Evolutionary conservation across 2,329 filamentous ascomycete genomes (phyloP).

Genomic region (Aspergillus jensenii): DNA sequence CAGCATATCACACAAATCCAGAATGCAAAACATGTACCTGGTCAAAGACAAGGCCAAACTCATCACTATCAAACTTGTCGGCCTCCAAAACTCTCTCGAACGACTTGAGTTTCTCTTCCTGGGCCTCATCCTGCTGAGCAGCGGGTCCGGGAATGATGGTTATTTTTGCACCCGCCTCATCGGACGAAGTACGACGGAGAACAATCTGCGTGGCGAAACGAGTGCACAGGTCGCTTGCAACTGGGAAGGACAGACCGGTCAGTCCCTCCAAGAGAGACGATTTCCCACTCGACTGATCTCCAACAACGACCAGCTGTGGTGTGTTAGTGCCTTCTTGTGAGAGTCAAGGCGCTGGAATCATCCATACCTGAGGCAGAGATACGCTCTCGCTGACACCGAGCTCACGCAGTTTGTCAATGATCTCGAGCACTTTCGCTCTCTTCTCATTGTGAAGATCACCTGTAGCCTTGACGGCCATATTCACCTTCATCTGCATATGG

Average conservation of each 20-base stretch:
- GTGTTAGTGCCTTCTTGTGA: not conserved
- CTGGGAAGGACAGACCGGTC: conserved; percentile 30
- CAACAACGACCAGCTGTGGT: conserved; percentile 32
- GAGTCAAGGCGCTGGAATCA: no score
- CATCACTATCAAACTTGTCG: conserved; percentile 18
- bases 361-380: conserved; percentile 29
- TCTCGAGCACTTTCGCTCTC: conserved; percentile 15
- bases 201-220: conserved; percentile 34
- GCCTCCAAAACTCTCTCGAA: conserved; percentile 16
- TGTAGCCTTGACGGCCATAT: conserved; percentile 8
- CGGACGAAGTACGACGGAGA: conserved; percentile 20
- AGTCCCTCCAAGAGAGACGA: conserved; percentile 32
- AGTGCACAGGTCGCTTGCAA: conserved; percentile 30
- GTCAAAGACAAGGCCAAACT: conserved; percentile 22
- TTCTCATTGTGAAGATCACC: conserved; percentile 27
- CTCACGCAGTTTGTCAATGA: conserved; percentile 29
- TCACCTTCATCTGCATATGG: not conserved
- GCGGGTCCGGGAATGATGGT: conserved; percentile 33
- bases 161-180: conserved; percentile 21
- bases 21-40: conserved; percentile 16
- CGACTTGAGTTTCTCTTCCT: conserved; percentile 13
- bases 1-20: not conserved
- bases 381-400: conserved; percentile 29
- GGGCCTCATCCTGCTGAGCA: conserved; percentile 15
- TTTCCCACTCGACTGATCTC: conserved; percentile 37